Evolutionary conservation across 352 stramenopile species (phyloP), one percentile per base, ranked within the genome.

Genomic region (Phytophthora foliorum): DNA sequence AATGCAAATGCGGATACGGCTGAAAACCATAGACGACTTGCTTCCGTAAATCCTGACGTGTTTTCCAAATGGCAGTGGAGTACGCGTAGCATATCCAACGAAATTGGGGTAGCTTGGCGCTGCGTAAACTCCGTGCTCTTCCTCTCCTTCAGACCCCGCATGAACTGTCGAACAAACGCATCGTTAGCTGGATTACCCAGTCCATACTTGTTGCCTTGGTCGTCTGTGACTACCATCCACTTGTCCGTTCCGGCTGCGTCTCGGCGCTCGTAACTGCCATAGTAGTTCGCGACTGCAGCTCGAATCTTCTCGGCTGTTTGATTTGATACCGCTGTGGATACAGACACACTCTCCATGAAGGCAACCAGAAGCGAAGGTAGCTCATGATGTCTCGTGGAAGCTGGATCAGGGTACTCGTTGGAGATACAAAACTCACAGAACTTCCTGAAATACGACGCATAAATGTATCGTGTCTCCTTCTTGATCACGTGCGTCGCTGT

Each of bases 381-480:
- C 6, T 65, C 48, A 24, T 44, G 32, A 8, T 53, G 52, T 5
- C 44, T 31, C 14, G 31, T 11, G 0, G 3, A 21, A 5, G 52
- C 29, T 32, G 52, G 61, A 57, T 69, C 52, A 1, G 61, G 52
- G 13, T 53, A 63, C 19, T 69, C 61, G 19, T 63, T 63, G 0
- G 25, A 6, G 19, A 57, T 53, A 14, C 52, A 69, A 25, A 57
- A 69, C 6, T 69, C 42, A 6, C 32, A 56, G 3, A 63, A 63
- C 34, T 56, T 53, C 52, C 54, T 63, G 24, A 63, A 63, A 9
- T 69, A 61, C 0, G 60, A 62, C 11, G 42, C 42, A 5, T 63
- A 69, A 3, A 49, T n/a, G 19, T 57, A 17, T 3, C 52, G 48
- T 31, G 52, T 57, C 19, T 63, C 32, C 34, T 55, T 44, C 31